Evolutionary conservation across 805 yeast genomes (phyloP).

Genomic region (Saccharomycopsis fodiens): DNA sequence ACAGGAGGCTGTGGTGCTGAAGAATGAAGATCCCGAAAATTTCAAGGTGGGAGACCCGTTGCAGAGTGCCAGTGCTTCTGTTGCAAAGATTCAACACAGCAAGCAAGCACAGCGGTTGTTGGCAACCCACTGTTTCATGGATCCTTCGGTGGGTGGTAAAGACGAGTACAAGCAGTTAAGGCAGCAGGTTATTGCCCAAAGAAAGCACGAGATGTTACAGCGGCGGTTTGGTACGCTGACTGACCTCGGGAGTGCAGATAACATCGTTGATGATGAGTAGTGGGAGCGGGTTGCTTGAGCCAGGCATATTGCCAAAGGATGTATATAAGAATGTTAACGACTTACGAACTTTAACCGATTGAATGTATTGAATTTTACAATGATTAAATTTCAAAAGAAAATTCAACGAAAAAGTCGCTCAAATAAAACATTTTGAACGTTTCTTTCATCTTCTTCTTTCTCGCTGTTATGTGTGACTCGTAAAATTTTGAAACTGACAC

Average conservation of each 20-base stretch:
- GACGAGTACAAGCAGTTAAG: slow-evolving; percentile 9
- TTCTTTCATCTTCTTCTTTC: too few relatives aligned
- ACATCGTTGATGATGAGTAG: not conserved
- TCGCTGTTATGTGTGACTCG: too few relatives aligned
- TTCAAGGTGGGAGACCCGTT: slow-evolving; percentile 1
- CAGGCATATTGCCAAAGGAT: too few relatives aligned
- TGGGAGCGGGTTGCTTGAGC: too few relatives aligned
- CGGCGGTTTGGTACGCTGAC: not conserved
- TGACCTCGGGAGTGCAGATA: not conserved
- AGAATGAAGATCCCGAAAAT: not conserved
- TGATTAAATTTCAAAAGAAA: too few relatives aligned
- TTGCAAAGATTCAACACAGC: not conserved
- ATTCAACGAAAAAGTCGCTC: too few relatives aligned
- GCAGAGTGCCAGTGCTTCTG: not conserved
- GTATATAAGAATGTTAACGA: too few relatives aligned
- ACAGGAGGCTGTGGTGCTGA: slow-evolving; percentile 11
- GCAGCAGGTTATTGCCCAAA: slow-evolving; percentile 4
- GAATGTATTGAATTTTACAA: too few relatives aligned
- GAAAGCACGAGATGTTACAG: slow-evolving; percentile 6
- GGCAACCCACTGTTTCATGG: slow-evolving; percentile 6
- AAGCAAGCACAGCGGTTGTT: not conserved
- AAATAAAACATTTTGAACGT: too few relatives aligned
- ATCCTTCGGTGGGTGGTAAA: not conserved
- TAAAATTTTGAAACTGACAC: too few relatives aligned
- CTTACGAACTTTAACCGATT: too few relatives aligned